Evolutionary conservation across 1,139 yeast genomes (phyloP).

Genomic region (Magnusiomyces tetraspermus): DNA sequence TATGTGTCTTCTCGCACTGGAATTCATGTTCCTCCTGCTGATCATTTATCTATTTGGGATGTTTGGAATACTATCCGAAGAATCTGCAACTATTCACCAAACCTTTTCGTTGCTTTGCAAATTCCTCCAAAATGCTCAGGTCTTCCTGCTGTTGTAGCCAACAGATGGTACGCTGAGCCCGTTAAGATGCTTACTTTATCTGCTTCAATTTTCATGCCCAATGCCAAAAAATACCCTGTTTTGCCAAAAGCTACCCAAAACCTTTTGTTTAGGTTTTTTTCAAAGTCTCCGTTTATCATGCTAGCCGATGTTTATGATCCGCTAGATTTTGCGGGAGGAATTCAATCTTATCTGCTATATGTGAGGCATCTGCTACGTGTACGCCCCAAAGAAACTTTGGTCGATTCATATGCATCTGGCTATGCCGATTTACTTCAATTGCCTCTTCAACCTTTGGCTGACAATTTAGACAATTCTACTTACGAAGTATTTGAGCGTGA

Average conservation of each 20-base stretch:
- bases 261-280: slow-evolving; percentile 35
- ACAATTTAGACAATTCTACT: slow-evolving; percentile 47
- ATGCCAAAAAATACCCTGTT: slow-evolving; percentile 53
- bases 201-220: slow-evolving; percentile 44
- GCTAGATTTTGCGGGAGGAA: slow-evolving; percentile 34
- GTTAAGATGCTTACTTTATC: slow-evolving; percentile 47
- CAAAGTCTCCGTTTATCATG: slow-evolving; percentile 28
- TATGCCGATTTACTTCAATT: slow-evolving; percentile 37
- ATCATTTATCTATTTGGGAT: slow-evolving; percentile 56
- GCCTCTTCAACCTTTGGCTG: slow-evolving; percentile 65
- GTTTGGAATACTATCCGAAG: slow-evolving; percentile 56
- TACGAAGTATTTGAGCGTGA: slow-evolving; percentile 69
- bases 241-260: slow-evolving; percentile 46
- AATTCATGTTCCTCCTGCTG: slow-evolving; percentile 38
- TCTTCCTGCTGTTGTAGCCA: slow-evolving; percentile 40
- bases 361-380: slow-evolving; percentile 41
- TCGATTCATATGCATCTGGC: slow-evolving; percentile 32
- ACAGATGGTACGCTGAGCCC: slow-evolving; percentile 60
- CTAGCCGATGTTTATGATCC: slow-evolving; percentile 27
- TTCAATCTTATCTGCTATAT: slow-evolving; percentile 42
- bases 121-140: slow-evolving; percentile 35
- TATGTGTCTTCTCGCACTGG: slow-evolving; percentile 22
- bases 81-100: slow-evolving; percentile 42
- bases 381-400: slow-evolving; percentile 27
- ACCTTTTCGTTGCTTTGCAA: slow-evolving; percentile 49